Evolutionary conservation across 2,329 filamentous ascomycete species (phyloP).

Genomic region (Bipolaris victoriae): DNA sequence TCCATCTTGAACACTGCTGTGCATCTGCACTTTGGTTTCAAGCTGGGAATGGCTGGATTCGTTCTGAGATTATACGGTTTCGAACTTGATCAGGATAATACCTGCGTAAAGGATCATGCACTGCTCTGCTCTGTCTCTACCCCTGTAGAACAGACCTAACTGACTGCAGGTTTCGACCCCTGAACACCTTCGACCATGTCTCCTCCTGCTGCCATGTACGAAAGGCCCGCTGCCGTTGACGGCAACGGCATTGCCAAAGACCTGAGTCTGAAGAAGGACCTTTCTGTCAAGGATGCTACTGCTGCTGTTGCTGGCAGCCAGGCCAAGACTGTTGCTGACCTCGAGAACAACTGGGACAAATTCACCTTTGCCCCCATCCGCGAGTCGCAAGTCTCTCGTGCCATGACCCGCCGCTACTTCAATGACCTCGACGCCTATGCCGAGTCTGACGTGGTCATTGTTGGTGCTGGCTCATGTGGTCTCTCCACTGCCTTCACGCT

Average conservation of each 20-base stretch:
- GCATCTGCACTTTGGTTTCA: background rate
- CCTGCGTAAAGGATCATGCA: slow-evolving; percentile 99
- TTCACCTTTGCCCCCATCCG: slow-evolving; percentile 88
- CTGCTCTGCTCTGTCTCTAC: slow-evolving; percentile 60
- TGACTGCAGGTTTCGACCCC: slow-evolving; percentile 38
- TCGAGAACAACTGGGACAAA: slow-evolving; percentile 77
- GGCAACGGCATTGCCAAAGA: slow-evolving; percentile 23
- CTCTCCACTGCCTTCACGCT: slow-evolving; percentile 84
- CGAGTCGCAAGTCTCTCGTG: slow-evolving; percentile 88
- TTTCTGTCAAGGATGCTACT: slow-evolving; percentile 57
- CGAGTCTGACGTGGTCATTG: slow-evolving; percentile 92
- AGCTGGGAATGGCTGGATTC: slow-evolving; percentile 36
- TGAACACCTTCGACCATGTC: slow-evolving; percentile 64
- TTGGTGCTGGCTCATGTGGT: slow-evolving; percentile 88
- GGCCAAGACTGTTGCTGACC: slow-evolving; percentile 66
- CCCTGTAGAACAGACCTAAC: slow-evolving; percentile 37
- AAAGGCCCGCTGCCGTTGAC: slow-evolving; percentile 47
- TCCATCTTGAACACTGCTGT: slow-evolving; percentile 7
- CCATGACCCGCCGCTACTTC: slow-evolving; percentile 95
- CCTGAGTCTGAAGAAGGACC: slow-evolving; percentile 44
- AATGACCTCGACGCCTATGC: slow-evolving; percentile 85
- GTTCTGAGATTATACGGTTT: slow-evolving; percentile 90
- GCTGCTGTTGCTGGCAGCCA: slow-evolving; percentile 51
- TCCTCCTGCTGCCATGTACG: slow-evolving; percentile 72
- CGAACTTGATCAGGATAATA: slow-evolving; percentile 98